Percentiles rank a stretch among this genome's conserved stretches.
phyloP scores from a whole-genome alignment of 805 yeast species.

The Candida silvatica region DNA sequence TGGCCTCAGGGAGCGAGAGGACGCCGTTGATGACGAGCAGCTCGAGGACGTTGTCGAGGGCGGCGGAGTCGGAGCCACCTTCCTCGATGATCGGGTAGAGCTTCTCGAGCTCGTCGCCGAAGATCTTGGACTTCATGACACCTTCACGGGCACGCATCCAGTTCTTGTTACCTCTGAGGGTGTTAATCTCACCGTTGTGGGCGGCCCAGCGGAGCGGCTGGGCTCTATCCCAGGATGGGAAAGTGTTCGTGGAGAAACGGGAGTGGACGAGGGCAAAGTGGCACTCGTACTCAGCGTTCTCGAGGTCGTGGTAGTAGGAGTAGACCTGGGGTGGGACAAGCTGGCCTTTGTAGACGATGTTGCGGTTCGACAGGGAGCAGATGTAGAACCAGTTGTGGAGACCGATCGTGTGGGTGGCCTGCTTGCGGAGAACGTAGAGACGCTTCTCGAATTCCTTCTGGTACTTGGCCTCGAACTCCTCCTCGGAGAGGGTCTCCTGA shows the following conservation, averaged over 20 bases:
- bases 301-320: constrained; percentile 87
- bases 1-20: constrained; percentile 89
- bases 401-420: constrained; percentile 84
- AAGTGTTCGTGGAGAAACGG: constrained; percentile 94
- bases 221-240: constrained; percentile 99
- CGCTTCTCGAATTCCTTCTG: constrained; percentile 71
- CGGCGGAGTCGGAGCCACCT: constrained; percentile 98
- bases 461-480: constrained; percentile 46
- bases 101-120: constrained; percentile 87
- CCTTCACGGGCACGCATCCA: constrained; percentile 99
- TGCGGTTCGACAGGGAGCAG: constrained; percentile 80
- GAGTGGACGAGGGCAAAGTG: constrained; percentile 96
- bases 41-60: constrained; percentile 92
- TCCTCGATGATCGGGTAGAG: constrained; percentile 94
- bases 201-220: constrained; percentile 97
- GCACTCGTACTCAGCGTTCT: constrained; percentile 85
- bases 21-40: constrained; percentile 87
- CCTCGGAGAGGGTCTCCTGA: constrained; percentile 28
- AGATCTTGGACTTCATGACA: constrained; percentile 78
- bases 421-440: constrained; percentile 80
- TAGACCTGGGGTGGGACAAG: constrained; percentile 95
- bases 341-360: constrained; percentile 96
- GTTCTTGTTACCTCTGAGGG: constrained; percentile 94
- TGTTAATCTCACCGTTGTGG: constrained; percentile 97
- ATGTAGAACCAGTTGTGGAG: constrained; percentile 96